Evolutionary conservation across 225 moss, liverwort and hornwort species (phyloP), one percentile per base, ranked within the genome.

Genomic region (Ulota crispa): DNA sequence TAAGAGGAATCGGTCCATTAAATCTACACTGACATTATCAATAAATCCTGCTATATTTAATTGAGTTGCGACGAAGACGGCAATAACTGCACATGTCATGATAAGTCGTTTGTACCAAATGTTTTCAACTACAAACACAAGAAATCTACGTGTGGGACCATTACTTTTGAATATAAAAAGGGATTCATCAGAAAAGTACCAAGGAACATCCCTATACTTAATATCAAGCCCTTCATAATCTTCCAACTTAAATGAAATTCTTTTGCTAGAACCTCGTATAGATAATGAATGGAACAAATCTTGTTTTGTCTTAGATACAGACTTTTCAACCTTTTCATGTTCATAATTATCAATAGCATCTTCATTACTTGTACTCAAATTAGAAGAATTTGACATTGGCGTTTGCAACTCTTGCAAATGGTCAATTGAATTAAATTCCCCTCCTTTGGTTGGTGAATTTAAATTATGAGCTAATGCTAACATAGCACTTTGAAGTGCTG

Each of bases 401-500:
- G 23, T 43, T 64, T 70, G 79, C 70, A 55, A 62, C 82, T 85
- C 81, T 78, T 83, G 77, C 23, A 6, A 70, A 1, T 11, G 47
- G 55, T 68, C 41, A 52, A 20, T 39, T 53, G 73, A 28, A 56
- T n/a, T 0, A 32, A 54, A 20, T 39, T 80, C 21, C 28, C 23
- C 64, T 10, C 76, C 31, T 28, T 36, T 26, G 3, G 24, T 6
- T 45, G 87, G 87, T 27, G 82, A 47, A 64, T 79, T 89, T 10
- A 95, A 79, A 13, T 95, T 93, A 71, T 89, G 64, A 24, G 89
- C 89, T 57, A 97, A 85, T 74, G 85, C 53, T 27, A 97, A 71
- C 62, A 97, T 84, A 28, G 97, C 95, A 78, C 89, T 89, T 80
- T 97, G 97, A 21, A 97, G 83, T 45, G 89, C 89, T 42, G 95